Evolutionary conservation across 108 stramenopile species (phyloP).

Genomic region (Cyclotella baltica): DNA sequence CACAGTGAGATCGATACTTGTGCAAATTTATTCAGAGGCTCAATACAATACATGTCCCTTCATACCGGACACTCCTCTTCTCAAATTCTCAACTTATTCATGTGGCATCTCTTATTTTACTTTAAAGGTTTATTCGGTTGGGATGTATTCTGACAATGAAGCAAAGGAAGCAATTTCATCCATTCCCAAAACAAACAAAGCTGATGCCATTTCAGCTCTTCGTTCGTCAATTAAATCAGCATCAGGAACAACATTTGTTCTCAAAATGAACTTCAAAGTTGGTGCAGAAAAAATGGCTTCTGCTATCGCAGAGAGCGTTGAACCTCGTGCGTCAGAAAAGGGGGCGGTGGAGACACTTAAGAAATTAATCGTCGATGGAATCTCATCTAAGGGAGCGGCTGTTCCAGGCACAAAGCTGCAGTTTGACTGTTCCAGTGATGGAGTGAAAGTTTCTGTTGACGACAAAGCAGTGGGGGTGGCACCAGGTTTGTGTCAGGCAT

Average conservation of each 20-base stretch:
- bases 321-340: slow-evolving; percentile 64
- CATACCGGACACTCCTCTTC: too few relatives aligned
- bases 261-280: slow-evolving; percentile 89
- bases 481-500: slow-evolving; percentile 64
- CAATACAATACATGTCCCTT: too few relatives aligned
- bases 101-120: neutral
- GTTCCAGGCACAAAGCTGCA: slow-evolving; percentile 77
- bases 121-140: slow-evolving; percentile 76
- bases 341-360: slow-evolving; percentile 70
- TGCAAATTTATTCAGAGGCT: too few relatives aligned
- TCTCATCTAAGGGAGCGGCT: slow-evolving; percentile 66
- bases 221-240: slow-evolving; percentile 60
- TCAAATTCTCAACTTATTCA: too few relatives aligned
- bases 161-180: slow-evolving; percentile 59
- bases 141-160: slow-evolving; percentile 72
- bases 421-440: slow-evolving; percentile 69
- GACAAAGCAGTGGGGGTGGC: slow-evolving; percentile 72
- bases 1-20: too few relatives aligned
- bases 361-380: slow-evolving; percentile 71
- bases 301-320: slow-evolving; percentile 84
- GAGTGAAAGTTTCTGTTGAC: slow-evolving; percentile 79
- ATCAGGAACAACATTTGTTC: slow-evolving; percentile 61
- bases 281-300: slow-evolving; percentile 87
- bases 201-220: slow-evolving; percentile 60
- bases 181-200: slow-evolving; percentile 53